Base-by-base conservation (phyloP, 129 eudicot species). In the Artemisia annua region DNA sequence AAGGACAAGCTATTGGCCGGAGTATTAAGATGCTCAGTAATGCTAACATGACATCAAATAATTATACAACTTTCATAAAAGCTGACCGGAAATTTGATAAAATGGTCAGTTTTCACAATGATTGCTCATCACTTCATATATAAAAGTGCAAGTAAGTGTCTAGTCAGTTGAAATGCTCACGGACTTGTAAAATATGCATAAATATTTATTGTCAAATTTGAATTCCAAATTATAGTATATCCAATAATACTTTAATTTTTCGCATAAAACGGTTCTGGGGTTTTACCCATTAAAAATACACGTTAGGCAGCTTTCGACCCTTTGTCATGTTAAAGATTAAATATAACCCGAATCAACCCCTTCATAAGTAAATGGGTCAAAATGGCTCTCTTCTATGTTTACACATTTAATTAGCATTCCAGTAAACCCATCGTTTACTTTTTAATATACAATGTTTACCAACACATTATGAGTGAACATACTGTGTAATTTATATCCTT, bases 401-500 rank as follows among this genome's bases (percentile, higher is more conserved):
- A 39, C 7, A 54, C 53, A 35, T 30, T 9, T 44, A 48, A 67
- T 32, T 17, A 57, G 53, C 56, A 50, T 17, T 16, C 57, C 68
- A 64, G 66, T 48, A 61, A 66, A 71, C 19, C 55, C 7, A 55
- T 32, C 18, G 20, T 51, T 51, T 60, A 44, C 46, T 52, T 30
- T 12, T 57, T 9, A 17, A 17, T 11, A 14, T 18, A 56, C 7
- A 32, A 13, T 16, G 73, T 67, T 14, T 28, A 59, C 30, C 28
- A 61, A 48, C 16, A 24, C 39, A 15, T 19, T 9, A 63, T 50
- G 63, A 72, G 32, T 49, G 44, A 65, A 80, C 83, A 24, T 78
- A 93, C 98, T 85, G 92, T 82, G 80, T 83, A 82, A 75, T 93
- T 88, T 68, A 90, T 89, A 54, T 91, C 97, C 82, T 82, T 84